Evolutionary conservation across 352 stramenopile species (phyloP).

Genomic region (Phytophthora cajani): DNA sequence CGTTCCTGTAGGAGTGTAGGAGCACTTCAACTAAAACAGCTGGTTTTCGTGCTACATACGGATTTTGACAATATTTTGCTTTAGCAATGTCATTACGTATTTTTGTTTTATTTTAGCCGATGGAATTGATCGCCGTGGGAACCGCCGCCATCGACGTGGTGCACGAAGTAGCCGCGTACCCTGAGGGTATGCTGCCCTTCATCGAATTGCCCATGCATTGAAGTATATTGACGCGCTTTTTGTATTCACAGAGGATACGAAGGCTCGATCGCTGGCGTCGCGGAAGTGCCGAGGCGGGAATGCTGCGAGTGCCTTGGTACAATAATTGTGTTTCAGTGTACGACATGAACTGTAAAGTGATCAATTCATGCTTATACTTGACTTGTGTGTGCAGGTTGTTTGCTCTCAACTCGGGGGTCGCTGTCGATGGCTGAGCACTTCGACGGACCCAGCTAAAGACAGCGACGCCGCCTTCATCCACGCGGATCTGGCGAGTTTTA

Average conservation of each 20-base stretch:
- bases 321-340: neutral
- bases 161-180: constrained; percentile 63
- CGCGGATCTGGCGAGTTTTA: constrained; percentile 47
- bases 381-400: constrained; percentile 42
- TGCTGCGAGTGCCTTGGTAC: constrained; percentile 68
- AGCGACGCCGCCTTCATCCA: constrained; percentile 62
- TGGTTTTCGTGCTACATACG: neutral
- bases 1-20: constrained; percentile 62
- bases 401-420: constrained; percentile 59
- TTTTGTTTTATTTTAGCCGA: constrained; percentile 9
- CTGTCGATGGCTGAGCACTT: constrained; percentile 71
- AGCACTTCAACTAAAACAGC: constrained; percentile 1
- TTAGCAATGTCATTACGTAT: neutral
- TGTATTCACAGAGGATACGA: constrained; percentile 28
- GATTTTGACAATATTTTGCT: neutral
- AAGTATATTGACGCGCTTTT: neutral
- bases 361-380: neutral
- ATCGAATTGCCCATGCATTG: neutral
- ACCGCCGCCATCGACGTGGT: constrained; percentile 80
- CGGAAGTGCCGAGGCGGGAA: constrained; percentile 79
- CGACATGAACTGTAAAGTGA: neutral
- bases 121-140: constrained; percentile 73
- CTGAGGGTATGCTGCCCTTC: constrained; percentile 42
- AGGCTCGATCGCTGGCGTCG: constrained; percentile 57
- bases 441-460: constrained; percentile 58